Evolutionary conservation across 2,329 filamentous ascomycete genomes (phyloP).

Genomic region (Colletotrichum siamense): DNA sequence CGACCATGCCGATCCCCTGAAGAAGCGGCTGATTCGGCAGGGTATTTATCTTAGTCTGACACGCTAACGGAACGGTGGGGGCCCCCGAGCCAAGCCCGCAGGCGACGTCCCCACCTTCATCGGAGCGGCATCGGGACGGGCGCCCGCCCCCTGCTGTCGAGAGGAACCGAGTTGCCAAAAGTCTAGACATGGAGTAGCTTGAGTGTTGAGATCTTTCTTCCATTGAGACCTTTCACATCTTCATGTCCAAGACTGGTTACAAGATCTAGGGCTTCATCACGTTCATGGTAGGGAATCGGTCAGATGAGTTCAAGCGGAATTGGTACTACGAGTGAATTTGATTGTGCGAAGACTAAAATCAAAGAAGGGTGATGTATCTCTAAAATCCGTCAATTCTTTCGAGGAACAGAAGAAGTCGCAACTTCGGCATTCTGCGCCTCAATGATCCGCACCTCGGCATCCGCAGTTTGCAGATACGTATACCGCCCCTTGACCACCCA

Average conservation of each 20-base stretch:
- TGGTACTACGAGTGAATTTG: not conserved
- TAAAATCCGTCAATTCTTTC: not conserved
- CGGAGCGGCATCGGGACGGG: not conserved
- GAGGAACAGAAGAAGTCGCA: not conserved
- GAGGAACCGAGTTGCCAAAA: not conserved
- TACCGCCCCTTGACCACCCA: conserved; percentile 54
- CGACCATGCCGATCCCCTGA: not conserved
- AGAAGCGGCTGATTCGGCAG: not conserved
- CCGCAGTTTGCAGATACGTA: conserved; percentile 30
- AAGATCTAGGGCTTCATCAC: not conserved
- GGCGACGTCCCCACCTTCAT: not conserved
- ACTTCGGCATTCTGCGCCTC: conserved; percentile 6
- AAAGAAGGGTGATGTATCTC: not conserved
- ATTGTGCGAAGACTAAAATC: not conserved
- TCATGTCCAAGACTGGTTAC: accelerated
- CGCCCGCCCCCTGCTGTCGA: not conserved
- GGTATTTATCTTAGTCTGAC: not conserved
- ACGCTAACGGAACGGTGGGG: not conserved
- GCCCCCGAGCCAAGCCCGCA: not conserved
- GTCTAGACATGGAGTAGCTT: not conserved
- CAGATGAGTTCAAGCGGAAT: not conserved
- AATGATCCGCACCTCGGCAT: not conserved
- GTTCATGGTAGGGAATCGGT: not conserved
- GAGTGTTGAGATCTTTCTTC: accelerated
- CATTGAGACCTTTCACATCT: not conserved